phyloP scores from a whole-genome alignment of 768 basidiomycete genomes.

The Podaxis rugospora region DNA sequence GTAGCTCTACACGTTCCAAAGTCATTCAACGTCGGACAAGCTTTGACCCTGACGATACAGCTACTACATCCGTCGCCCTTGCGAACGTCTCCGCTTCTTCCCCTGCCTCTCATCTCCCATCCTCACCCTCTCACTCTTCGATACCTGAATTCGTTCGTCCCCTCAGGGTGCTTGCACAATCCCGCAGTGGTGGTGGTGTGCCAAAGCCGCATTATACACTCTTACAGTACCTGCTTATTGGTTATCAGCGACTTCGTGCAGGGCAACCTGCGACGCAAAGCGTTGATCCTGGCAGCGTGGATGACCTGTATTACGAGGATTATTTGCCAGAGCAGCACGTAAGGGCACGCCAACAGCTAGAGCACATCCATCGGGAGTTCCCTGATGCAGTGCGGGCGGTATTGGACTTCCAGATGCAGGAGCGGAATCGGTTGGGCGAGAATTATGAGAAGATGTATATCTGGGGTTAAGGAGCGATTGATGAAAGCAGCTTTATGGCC shows the following conservation, averaged over 20 bases:
- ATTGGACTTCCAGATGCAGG: conserved; percentile 27
- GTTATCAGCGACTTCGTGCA: conserved; percentile 3
- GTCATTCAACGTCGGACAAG: background rate
- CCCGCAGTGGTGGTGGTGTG: background rate
- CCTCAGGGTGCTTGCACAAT: background rate
- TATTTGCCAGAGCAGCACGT: background rate
- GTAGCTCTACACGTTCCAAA: background rate
- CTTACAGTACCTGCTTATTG: conserved; percentile 4
- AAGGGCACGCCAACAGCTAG: conserved; percentile 26
- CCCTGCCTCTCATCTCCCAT: background rate
- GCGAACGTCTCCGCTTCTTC: background rate
- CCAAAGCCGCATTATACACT: background rate
- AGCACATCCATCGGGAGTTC: conserved; percentile 42
- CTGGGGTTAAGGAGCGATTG: conserved; percentile 6
- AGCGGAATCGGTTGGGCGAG: conserved; percentile 20
- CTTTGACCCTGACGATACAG: background rate
- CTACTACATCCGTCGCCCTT: background rate
- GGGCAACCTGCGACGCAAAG: conserved; percentile 3
- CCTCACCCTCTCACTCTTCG: background rate
- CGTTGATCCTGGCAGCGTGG: background rate
- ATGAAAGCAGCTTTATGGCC: too few species aligned
- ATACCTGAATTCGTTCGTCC: conserved; percentile 7
- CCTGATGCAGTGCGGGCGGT: conserved; percentile 39
- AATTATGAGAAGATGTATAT: conserved; percentile 7
- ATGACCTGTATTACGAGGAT: background rate